phyloP scores from a whole-genome alignment of 2,329 filamentous ascomycete species.

The Trichothecium sympodiale region DNA sequence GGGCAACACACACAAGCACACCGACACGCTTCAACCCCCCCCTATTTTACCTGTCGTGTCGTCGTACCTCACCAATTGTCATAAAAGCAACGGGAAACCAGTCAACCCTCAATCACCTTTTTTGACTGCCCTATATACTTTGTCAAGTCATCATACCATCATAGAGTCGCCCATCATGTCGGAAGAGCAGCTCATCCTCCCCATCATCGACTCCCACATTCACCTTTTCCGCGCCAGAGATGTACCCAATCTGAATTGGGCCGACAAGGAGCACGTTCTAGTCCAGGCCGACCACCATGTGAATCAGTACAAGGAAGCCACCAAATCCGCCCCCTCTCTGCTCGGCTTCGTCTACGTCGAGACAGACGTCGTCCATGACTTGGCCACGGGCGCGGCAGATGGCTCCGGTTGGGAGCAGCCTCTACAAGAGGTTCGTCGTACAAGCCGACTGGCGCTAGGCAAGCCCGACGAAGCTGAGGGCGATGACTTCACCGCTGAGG shows the following conservation, averaged over 20 bases:
- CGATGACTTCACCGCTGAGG: slow-evolving; percentile 42
- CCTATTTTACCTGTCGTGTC: not conserved
- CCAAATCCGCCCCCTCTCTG: slow-evolving; percentile 29
- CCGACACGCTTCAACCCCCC: no score
- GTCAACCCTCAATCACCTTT: no score
- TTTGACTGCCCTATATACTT: no score
- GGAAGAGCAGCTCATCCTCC: slow-evolving; percentile 30
- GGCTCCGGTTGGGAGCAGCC: slow-evolving; percentile 54
- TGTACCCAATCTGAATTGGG: slow-evolving; percentile 58
- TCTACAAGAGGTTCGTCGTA: slow-evolving; percentile 59
- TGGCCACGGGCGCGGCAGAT: slow-evolving; percentile 32
- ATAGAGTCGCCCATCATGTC: slow-evolving; percentile 15
- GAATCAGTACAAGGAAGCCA: slow-evolving; percentile 46
- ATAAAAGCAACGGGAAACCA: no score
- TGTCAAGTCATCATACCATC: no score
- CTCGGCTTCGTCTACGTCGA: slow-evolving; percentile 75
- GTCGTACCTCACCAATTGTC: slow-evolving; percentile 1
- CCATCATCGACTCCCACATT: slow-evolving; percentile 82
- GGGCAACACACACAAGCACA: no score
- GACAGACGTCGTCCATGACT: slow-evolving; percentile 60
- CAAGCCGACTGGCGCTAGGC: slow-evolving; percentile 56
- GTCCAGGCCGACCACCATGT: slow-evolving; percentile 45
- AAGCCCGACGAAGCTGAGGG: slow-evolving; percentile 45
- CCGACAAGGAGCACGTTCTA: slow-evolving; percentile 46
- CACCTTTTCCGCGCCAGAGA: slow-evolving; percentile 72